Conservation (phyloP, 306 rosid species). For the Casuarina equisetifolia region DNA sequence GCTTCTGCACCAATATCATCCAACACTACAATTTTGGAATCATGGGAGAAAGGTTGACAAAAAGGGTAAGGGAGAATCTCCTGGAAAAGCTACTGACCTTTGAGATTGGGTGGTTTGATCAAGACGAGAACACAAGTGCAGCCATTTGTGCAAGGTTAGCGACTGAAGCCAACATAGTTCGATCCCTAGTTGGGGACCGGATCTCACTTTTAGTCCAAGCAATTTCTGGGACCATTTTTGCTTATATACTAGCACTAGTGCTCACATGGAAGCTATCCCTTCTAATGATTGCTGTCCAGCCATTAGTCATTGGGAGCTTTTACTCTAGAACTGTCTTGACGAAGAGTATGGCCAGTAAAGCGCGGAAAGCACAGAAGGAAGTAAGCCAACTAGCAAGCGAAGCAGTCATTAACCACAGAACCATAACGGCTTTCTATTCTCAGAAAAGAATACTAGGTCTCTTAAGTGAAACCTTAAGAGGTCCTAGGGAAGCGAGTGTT, state of each 20-base stretch:
- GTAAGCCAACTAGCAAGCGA: constrained; percentile 93
- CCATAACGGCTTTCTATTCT: constrained; percentile 81
- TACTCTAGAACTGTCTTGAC: constrained; percentile 77
- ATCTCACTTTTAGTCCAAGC: constrained; percentile 78
- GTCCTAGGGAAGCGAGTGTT: constrained; percentile 70
- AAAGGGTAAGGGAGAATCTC: constrained; percentile 70
- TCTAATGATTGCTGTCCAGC: constrained; percentile 91
- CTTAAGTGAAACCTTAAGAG: constrained; percentile 56
- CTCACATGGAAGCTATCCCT: constrained; percentile 85
- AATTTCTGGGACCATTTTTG: constrained; percentile 64
- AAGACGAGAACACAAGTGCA: constrained; percentile 87
- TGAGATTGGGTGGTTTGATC: constrained; percentile 88
- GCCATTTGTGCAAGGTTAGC: constrained; percentile 81
- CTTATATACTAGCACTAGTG: constrained; percentile 63
- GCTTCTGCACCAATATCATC: constrained; percentile 69
- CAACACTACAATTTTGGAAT: constrained; percentile 78
- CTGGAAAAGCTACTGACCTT: constrained; percentile 69
- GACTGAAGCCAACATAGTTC: constrained; percentile 77
- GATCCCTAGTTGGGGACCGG: constrained; percentile 84
- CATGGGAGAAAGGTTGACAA: constrained; percentile 85
- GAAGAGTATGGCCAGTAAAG: constrained; percentile 73
- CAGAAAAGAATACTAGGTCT: constrained; percentile 73
- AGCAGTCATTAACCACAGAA: constrained; percentile 81
- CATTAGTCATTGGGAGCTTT: constrained; percentile 85
- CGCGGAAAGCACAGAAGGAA: constrained; percentile 69